Base-by-base conservation (phyloP, 2,329 filamentous ascomycete genomes). In the Ustulina deusta region DNA sequence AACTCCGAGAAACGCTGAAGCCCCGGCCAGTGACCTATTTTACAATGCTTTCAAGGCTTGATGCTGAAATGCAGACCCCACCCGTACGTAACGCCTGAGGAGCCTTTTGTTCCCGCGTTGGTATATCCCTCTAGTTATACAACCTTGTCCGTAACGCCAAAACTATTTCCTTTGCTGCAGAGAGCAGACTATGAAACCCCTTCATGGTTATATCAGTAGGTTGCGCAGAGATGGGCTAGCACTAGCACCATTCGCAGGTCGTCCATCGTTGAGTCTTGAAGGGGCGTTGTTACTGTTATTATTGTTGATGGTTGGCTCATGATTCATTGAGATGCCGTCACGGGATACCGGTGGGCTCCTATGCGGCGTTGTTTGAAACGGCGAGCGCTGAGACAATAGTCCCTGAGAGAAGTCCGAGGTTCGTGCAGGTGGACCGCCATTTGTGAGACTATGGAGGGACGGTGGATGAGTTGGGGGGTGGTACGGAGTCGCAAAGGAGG, bases 161-260 rank as follows among this genome's bases (percentile, higher is more conserved):
- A 72, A 67, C 54, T 42, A 34, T 63, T 67, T 42, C 57, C 36
- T 61, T 44, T 70, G 63, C 62, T 61, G 46, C 38, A 56, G 46
- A 60, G 44, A 48, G 46, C 38, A 61, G 48, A 42, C 40, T 63
- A 65, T 64, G 60, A 66, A 65, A 55, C 68, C 32, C 51, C 54
- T 36, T 61, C 44, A 48, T 54, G 38, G 57, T 73, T 66, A 93
- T 55, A 88, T 91, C 61, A 94, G 84, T 56, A 94, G 79, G 74
- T 94, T 94, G 73, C 90, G 88, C 69, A 94, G 78, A 10, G 91
- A 93, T 11, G 92, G 91, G 75, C 90, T 94, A 17, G 91, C 91
- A 74, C 92, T 94, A 3, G 91, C 91, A n/a, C 91, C 91, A 48
- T 61, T 72, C 1, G 65, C 65, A 40, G 70, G 68, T 32, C 70